Evolutionary conservation across 495 filamentous ascomycete genomes (phyloP).

Genomic region (Bathelium albidoporum): DNA sequence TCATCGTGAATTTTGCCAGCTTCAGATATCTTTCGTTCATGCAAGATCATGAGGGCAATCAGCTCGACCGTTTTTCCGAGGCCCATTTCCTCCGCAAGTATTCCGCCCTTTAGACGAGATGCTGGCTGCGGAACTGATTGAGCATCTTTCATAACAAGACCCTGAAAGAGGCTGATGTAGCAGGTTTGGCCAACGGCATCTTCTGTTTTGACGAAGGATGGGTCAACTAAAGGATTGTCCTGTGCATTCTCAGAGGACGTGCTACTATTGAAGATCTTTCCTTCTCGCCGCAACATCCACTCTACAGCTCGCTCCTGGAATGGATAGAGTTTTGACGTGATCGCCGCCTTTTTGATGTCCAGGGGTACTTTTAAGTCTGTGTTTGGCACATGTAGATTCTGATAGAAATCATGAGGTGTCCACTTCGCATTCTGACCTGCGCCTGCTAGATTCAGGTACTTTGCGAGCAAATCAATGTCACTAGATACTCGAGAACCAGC

Average conservation of each 20-base stretch:
- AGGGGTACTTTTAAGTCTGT: constrained; percentile 31
- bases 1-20: constrained; percentile 21
- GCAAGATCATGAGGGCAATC: constrained; percentile 61
- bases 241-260: not conserved
- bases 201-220: constrained; percentile 16
- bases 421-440: constrained; percentile 10
- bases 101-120: constrained; percentile 42
- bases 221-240: not conserved
- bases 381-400: constrained; percentile 50
- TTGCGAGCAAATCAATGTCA: constrained; percentile 14
- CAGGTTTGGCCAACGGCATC: constrained; percentile 44
- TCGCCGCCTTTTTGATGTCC: constrained; percentile 33
- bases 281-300: constrained; percentile 58
- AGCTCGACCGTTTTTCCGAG: constrained; percentile 91
- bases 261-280: constrained; percentile 28
- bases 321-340: constrained; percentile 49
- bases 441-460: constrained; percentile 8
- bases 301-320: constrained; percentile 63
- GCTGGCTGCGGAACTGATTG: constrained; percentile 38
- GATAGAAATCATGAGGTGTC: constrained; percentile 49
- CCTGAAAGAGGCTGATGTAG: constrained; percentile 56
- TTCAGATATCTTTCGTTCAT: constrained; percentile 33
- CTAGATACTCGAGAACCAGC: not conserved
- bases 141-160: constrained; percentile 41
- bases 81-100: constrained; percentile 93